Base-by-base conservation (phyloP, 495 filamentous ascomycete genomes). In the Tricharina praecox region DNA sequence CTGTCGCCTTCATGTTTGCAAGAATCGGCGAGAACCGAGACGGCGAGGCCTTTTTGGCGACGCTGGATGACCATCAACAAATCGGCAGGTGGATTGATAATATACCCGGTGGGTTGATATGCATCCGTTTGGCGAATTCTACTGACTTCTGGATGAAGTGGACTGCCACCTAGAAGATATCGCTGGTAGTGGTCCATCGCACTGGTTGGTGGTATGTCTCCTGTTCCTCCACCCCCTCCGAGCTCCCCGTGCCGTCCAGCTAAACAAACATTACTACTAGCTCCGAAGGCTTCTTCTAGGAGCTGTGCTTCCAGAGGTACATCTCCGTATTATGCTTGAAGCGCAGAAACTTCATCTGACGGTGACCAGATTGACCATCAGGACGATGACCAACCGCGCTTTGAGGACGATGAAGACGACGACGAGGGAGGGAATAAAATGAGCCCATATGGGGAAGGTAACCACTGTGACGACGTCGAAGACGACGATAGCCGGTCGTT, bases 11-110 rank as follows among this genome's bases (percentile, higher is more conserved):
- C 67, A 74, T 80, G 49, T 81, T 82, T 60, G 74, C 76, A 13
- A 75, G 78, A 55, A 76, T 82, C 30, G 78, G 78, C 47, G 77
- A 76, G 47, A 78, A 82, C 50, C 59, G 66, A 51, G 67, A 71
- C 43, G 78, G 77, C 8, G 67, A 70, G 20, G 70, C 73, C 37
- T 79, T 80, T 60, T 63, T 82, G 20, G 59, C 57, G 5, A 66
- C 67, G 35, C 63, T 82, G 9, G 78, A 82, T 53, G 67, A 72
- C 34, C 74, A 82, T 50, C 70, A 71, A 15, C 55, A 55, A 19
- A 66, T 82, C 51, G 77, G 78, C 7, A 47, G 56, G 3, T 55
- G 78, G 59, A 69, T 82, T 41, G 78, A 82, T 21, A 23, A 21
- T 18, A 9, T 37, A 4, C 34, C 34, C 8, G 34, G 34, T 37